A percentile compares a stretch with the other conserved stretches of the same genome.
Evolutionary conservation across 2,329 filamentous ascomycete species (phyloP).

Genomic region (Metarhizium album): DNA sequence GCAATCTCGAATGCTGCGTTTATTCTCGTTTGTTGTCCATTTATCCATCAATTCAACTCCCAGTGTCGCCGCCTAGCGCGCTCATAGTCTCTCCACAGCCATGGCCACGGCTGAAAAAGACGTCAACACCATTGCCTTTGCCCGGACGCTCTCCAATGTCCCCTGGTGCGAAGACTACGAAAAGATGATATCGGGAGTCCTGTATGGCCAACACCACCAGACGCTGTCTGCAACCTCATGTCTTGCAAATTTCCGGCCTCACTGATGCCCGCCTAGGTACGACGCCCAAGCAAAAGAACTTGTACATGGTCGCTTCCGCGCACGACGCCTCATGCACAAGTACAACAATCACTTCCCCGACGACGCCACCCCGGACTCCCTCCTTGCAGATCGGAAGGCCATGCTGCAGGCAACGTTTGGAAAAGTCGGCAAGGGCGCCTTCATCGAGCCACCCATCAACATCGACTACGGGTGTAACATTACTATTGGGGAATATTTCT

Average conservation of each 20-base stretch:
- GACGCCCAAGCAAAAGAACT: conserved; percentile 37
- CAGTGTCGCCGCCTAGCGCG: background rate
- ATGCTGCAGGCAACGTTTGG: conserved; percentile 40
- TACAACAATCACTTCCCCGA: conserved; percentile 48
- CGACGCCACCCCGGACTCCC: conserved; percentile 29
- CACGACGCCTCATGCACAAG: conserved; percentile 43
- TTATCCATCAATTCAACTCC: background rate
- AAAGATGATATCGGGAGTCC: conserved; percentile 53
- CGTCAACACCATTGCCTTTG: conserved; percentile 29
- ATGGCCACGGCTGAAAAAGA: conserved; percentile 28
- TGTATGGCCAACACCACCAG: conserved; percentile 28
- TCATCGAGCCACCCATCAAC: conserved; percentile 50
- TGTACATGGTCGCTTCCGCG: conserved; percentile 37
- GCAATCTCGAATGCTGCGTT: no score
- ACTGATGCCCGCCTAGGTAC: conserved; percentile 30
- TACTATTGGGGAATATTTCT: conserved; percentile 50
- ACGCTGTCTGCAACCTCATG: background rate
- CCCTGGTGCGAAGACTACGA: conserved; percentile 52
- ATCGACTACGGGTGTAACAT: conserved; percentile 60
- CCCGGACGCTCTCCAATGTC: conserved; percentile 36
- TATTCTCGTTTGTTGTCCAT: no score
- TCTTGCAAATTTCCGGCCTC: background rate
- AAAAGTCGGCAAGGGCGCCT: conserved; percentile 37
- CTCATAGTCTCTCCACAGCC: background rate
- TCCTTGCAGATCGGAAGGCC: conserved; percentile 28